Base-by-base conservation (phyloP, 2,329 filamentous ascomycete genomes). In the Sporothrix brasiliensis region DNA sequence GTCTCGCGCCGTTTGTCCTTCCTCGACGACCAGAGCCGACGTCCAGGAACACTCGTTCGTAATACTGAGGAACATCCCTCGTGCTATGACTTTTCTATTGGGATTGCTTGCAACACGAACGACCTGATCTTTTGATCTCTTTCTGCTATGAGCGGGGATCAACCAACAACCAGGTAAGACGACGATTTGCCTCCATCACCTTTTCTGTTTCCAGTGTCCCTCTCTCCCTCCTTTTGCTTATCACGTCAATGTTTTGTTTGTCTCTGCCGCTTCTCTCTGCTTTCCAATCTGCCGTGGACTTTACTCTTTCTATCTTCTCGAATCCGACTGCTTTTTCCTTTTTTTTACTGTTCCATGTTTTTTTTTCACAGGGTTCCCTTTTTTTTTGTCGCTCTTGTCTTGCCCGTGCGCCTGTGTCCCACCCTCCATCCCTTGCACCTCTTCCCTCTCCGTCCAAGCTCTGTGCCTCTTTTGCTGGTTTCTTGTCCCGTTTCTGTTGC, bases 111-210 rank as follows among this genome's bases (percentile, higher is more conserved):
- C 39, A 67, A 63, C 34, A 63, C 30, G 56, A 30, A 39, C 44
- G 24, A 53, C 47, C 9, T 65, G 67, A 68, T 61, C 21, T 27
- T 14, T n/a, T 60, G 67, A 68, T 61, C 21, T 44, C 1, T 69
- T 21, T 74, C 80, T 87, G 87, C 85, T 88, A 89, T 89, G 87
- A 89, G 83, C 84, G 85, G 84, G 81, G 84, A 88, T 80, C 83
- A 84, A 81, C 80, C 80, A 78, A 80, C 80, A 80, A 82, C 83
- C 78, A 88, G 86, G 87, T 78, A 74, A 73, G 77, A 56, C 68
- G 39, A 68, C 65, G 13, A 24, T 13, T 27, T 21, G 39, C 16
- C 58, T 39, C 47, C 27, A 61, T 63, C 47, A n/a, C 58, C 24
- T 47, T 47, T n/a, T 14, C 16, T 63, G 30, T 63, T 27, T 21